Base-by-base conservation (phyloP, 352 stramenopile genomes). In the Phytophthora constricta region DNA sequence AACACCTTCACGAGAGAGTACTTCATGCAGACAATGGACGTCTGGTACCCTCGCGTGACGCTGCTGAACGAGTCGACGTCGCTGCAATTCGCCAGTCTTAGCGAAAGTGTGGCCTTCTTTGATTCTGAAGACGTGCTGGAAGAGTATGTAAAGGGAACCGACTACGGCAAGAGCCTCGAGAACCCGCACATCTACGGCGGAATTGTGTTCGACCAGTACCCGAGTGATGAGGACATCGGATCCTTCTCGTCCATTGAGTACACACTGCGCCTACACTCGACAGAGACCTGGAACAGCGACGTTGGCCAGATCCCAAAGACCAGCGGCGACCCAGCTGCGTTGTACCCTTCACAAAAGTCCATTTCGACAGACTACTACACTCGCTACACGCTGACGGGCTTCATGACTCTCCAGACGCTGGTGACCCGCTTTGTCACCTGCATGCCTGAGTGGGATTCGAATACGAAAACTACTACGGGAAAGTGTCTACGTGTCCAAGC, bases 351-450 rank as follows among this genome's bases (percentile, higher is more conserved):
- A 49, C 69, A 84, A 52, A 76, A 72, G 23, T 58, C 48, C 0
- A 68, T 88, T 13, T 54, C 31, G 9, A 58, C 65, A 1, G 58
- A 76, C 17, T 77, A 76, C 47, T 86, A 82, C 54, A 67, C 68
- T 25, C 52, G 68, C 11, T 89, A 89, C 57, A 69, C 77, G 11
- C 43, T 79, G 9, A 77, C 54, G 26, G 80, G 78, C 3, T 87
- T 88, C 67, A 82, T 86, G 70, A 84, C 81, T 22, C 62, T 87
- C 31, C 76, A 89, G 58, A 89, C 80, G 28, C 75, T 87, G 25
- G 77, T 90, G 16, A 85, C 78, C 23, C 71, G 79, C 13, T 90
- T 90, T 59, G 74, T 84, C 20, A 78, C 66, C 8, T 90, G 81
- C 41, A 79, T 87, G 68, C 79, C 81, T 1, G 60, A 77, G 28